phyloP scores from a whole-genome alignment of 1,284 basidiomycete genomes.

The Trichosporon ovoides region DNA sequence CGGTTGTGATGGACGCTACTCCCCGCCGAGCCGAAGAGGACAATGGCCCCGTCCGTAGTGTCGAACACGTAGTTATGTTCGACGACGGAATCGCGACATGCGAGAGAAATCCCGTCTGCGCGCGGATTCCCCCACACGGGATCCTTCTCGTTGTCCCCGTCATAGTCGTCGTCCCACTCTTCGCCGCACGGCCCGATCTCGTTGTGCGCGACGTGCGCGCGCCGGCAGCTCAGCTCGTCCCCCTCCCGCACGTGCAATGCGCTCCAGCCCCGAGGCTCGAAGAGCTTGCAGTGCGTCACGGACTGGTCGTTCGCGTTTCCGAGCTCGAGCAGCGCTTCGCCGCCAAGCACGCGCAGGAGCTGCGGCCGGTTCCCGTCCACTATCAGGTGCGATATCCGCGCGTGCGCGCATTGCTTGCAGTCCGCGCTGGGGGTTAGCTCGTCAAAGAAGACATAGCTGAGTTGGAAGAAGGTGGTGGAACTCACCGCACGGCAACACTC shows the following conservation, averaged over 20 bases:
- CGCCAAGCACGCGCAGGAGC: conserved; percentile 41
- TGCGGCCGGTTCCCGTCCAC: conserved; percentile 48
- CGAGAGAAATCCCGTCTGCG: conserved; percentile 49
- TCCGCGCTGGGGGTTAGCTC: conserved; percentile 39
- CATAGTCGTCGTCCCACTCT: conserved; percentile 50
- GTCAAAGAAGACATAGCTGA: neutral
- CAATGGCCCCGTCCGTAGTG: conserved; percentile 49
- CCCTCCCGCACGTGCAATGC: conserved; percentile 50
- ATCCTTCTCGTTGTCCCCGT: conserved; percentile 37
- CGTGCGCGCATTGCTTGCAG: conserved; percentile 39
- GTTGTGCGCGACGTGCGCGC: conserved; percentile 38
- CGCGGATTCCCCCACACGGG: conserved; percentile 45
- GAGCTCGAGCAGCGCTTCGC: conserved; percentile 45
- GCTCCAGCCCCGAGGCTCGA: conserved; percentile 50
- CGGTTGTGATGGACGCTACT: conserved; percentile 41
- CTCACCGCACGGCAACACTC: conserved; percentile 41
- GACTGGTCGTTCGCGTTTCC: conserved; percentile 46
- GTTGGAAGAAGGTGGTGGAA: too few relatives aligned
- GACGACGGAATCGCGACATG: conserved; percentile 47
- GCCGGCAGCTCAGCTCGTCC: conserved; percentile 42
- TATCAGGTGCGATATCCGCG: conserved; percentile 39
- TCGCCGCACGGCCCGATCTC: conserved; percentile 50
- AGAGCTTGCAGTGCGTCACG: conserved; percentile 44
- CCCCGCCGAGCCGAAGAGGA: conserved; percentile 47
- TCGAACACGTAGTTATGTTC: conserved; percentile 48